phyloP scores from a whole-genome alignment of 345 rosid species.

The Heritiera fomes region DNA sequence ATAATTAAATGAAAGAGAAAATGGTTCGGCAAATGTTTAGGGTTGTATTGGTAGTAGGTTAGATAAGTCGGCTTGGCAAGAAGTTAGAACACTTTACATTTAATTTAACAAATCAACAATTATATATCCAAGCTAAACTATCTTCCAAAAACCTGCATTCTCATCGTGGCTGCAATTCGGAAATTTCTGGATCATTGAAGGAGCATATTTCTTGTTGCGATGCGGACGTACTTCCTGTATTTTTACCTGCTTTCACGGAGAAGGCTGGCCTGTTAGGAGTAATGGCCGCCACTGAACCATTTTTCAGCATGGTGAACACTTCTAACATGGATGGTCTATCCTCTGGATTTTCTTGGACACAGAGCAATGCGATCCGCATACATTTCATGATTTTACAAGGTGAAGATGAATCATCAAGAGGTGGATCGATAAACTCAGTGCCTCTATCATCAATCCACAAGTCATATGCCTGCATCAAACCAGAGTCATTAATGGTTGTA shows the following conservation, averaged over 20 bases:
- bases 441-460: conserved; percentile 15
- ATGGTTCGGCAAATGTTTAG: too few species aligned
- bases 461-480: conserved; percentile 20
- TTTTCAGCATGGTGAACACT: conserved; percentile 20
- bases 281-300: background rate
- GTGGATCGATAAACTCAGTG: conserved; percentile 15
- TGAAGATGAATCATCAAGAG: conserved; percentile 20
- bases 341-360: conserved; percentile 21
- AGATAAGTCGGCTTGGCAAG: too few species aligned
- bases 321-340: conserved; percentile 26
- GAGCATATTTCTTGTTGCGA: conserved; percentile 25
- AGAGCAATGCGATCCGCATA: conserved; percentile 21
- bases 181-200: conserved; percentile 27
- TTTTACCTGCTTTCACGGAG: conserved; percentile 10
- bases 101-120: background rate
- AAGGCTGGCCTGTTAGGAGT: conserved; percentile 22
- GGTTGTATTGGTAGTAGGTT: too few species aligned
- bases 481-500: background rate
- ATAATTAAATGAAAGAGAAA: too few species aligned
- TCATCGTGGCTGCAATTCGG: conserved; percentile 37
- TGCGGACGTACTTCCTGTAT: conserved; percentile 1
- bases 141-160: background rate
- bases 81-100: background rate
- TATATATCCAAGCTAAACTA: background rate
- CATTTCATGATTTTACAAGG: conserved; percentile 21